Conservation (phyloP, 768 basidiomycete genomes). For the Dacryopinax spathularia region DNA sequence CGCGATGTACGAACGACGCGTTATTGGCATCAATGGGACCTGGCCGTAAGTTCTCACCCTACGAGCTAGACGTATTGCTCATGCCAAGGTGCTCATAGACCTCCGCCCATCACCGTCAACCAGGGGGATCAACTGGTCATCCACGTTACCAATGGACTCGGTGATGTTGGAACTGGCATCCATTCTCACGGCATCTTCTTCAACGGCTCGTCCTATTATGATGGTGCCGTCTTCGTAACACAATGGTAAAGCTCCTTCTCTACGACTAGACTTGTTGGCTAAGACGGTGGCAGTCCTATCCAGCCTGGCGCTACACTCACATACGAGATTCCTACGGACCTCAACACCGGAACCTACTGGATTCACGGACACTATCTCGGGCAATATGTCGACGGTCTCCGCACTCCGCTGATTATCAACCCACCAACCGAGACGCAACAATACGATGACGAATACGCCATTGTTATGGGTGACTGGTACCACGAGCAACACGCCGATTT, state of each 20-base stretch:
- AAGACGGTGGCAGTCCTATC: slow-evolving; percentile 26
- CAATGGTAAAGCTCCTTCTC: slow-evolving; percentile 49
- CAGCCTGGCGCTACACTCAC: slow-evolving; percentile 56
- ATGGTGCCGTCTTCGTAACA: slow-evolving; percentile 67
- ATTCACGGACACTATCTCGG: slow-evolving; percentile 35
- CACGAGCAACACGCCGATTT: slow-evolving; percentile 57
- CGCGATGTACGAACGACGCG: slow-evolving; percentile 58
- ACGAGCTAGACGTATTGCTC: not conserved
- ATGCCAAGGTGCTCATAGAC: slow-evolving; percentile 31
- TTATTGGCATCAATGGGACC: slow-evolving; percentile 76
- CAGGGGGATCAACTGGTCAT: slow-evolving; percentile 59
- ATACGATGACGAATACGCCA: slow-evolving; percentile 84
- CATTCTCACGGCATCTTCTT: slow-evolving; percentile 97
- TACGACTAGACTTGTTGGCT: not conserved
- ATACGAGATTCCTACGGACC: slow-evolving; percentile 57
- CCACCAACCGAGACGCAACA: slow-evolving; percentile 33
- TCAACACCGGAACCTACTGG: slow-evolving; percentile 73
- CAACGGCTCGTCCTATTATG: slow-evolving; percentile 74
- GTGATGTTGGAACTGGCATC: slow-evolving; percentile 46
- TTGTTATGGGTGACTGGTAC: slow-evolving; percentile 81
- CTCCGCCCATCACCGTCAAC: slow-evolving; percentile 63
- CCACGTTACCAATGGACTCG: slow-evolving; percentile 59
- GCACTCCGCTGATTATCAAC: slow-evolving; percentile 72
- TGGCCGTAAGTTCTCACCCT: slow-evolving; percentile 62
- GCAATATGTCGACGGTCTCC: slow-evolving; percentile 85